Conservation (phyloP, 2,329 filamentous ascomycete genomes). For the Domatiomyces catenatus region DNA sequence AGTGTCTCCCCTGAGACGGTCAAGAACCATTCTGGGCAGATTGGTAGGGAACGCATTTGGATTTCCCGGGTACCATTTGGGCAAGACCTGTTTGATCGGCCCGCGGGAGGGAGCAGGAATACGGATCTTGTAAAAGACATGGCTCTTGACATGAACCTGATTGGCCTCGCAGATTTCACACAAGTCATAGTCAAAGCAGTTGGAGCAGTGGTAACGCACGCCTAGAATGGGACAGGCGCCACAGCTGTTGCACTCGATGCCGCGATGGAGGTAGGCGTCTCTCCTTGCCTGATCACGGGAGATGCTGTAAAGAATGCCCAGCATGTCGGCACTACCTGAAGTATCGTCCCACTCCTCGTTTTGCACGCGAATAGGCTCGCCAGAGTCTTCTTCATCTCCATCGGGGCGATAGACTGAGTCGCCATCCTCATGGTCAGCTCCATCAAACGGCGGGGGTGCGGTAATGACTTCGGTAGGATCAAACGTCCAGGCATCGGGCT, state of each 20-base stretch:
- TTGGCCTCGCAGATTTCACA: constrained; percentile 76
- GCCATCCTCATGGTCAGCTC: constrained; percentile 5
- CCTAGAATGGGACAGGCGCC: constrained; percentile 78
- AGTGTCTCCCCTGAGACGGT: constrained; percentile 54
- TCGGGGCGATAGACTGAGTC: constrained; percentile 6
- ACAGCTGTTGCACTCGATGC: constrained; percentile 83
- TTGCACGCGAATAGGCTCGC: constrained; percentile 29
- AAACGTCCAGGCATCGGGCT: not conserved
- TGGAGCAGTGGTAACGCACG: constrained; percentile 83
- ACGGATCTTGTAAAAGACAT: constrained; percentile 91
- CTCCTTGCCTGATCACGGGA: constrained; percentile 81
- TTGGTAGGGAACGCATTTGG: constrained; percentile 54
- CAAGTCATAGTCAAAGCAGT: constrained; percentile 90
- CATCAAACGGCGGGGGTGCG: not conserved
- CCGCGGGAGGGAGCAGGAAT: constrained; percentile 54
- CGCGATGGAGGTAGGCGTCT: constrained; percentile 81
- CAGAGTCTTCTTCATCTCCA: constrained; percentile 25
- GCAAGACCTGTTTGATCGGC: constrained; percentile 65
- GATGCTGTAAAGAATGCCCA: constrained; percentile 75
- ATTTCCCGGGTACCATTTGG: constrained; percentile 78
- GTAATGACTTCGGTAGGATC: not conserved
- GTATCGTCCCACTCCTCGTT: constrained; percentile 23
- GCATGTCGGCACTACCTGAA: constrained; percentile 57
- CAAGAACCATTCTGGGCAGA: constrained; percentile 52
- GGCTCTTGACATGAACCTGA: constrained; percentile 66